Base-by-base conservation (phyloP, 1,139 yeast genomes). In the Saccharomyces hybrid region DNA sequence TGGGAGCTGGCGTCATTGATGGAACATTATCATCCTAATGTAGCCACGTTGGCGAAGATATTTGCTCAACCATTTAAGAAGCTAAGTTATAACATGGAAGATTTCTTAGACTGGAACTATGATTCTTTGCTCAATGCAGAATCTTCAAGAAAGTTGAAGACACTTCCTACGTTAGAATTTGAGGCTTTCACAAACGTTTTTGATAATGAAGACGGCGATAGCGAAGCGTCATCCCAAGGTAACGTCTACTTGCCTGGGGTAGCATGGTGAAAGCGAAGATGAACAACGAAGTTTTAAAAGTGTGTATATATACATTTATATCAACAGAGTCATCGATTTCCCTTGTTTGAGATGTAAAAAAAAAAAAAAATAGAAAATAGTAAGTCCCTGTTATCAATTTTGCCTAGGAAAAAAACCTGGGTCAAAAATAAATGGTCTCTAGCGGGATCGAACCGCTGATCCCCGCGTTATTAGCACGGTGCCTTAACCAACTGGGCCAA, bases 11-110 rank as follows among this genome's bases (percentile, higher is more conserved):
- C 87, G 58, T 78, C 95, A 0, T 73, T 88, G 56, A 83, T 85
- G 77, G 72, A 80, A n/a, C 99, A 93, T 69, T 93, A 89, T 66
- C 98, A 93, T 71, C 98, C 99, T 9, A 93, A 93, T 64, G 88
- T 95, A 23, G 93, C 97, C 1, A 87, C 97, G 0, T 75, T 93
- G 63, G 97, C 97, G 11, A 85, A 83, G 67, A 88, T 93, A 46
- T 86, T 88, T 67, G 78, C 83, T 25, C 97, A 93, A 69, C 97
- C 96, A 3, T 91, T 93, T 73, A 82, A 85, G 66, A 95, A 93
- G 69, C 85, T 87, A 56, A 80, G 80, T 62, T 93, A 95, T 70
- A 87, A 88, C 66, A 76, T 93, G 76, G 99, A 93, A 67, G 99
- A 93, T 70, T 93, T 93, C 73, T 74, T 93, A 66, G 96, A 91